Evolutionary conservation across 306 rosid species (phyloP).

Genomic region (Cicer chorassanicum): DNA sequence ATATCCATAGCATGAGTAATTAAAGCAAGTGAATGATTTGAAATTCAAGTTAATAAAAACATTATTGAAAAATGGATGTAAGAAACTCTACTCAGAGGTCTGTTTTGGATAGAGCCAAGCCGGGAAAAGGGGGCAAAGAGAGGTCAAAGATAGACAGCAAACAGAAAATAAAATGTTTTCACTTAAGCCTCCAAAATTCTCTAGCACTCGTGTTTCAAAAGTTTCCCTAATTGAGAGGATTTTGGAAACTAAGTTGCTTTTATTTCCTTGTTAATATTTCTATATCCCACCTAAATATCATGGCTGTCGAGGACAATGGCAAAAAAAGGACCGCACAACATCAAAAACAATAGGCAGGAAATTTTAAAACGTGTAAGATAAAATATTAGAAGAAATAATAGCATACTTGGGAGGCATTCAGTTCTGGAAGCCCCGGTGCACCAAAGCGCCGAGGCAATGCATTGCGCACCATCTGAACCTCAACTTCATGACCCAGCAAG

Average conservation of each 20-base stretch:
- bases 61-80: neutral
- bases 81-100: constrained; percentile 10
- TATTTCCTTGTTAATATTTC: neutral
- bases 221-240: neutral
- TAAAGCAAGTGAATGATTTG: too few species aligned
- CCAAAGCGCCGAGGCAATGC: constrained; percentile 98
- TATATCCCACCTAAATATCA: neutral
- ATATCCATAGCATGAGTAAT: too few species aligned
- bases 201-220: neutral
- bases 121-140: neutral
- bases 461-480: constrained; percentile 98
- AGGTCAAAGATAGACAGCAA: neutral
- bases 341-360: constrained; percentile 1
- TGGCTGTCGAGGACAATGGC: neutral
- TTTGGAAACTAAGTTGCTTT: constrained; percentile 20
- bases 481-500: constrained; percentile 97
- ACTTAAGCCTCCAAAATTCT: neutral
- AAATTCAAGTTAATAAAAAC: neutral
- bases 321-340: constrained; percentile 4
- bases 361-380: constrained; percentile 1
- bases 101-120: neutral
- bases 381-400: constrained; percentile 35
- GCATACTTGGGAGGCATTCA: constrained; percentile 97
- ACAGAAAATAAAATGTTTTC: constrained; percentile 3
- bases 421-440: constrained; percentile 98